Percentiles rank a stretch among this genome's conserved stretches.
These are phyloP conservation scores for Brassica incana DNA, from an alignment of 345 rosid species.

Conservation along the genomic window DNA sequence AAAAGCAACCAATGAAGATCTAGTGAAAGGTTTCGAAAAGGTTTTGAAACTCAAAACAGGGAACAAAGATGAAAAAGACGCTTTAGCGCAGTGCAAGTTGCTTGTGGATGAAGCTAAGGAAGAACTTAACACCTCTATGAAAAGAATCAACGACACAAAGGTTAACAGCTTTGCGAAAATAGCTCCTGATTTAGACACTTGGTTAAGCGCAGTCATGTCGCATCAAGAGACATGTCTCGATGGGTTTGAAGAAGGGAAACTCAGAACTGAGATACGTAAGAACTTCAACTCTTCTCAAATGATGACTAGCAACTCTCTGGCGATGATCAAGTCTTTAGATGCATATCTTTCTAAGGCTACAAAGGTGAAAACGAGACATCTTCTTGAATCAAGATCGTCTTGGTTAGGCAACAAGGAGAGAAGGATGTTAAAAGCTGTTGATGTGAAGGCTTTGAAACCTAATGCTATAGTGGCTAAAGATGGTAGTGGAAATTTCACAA, in stretches of 20 bases:
- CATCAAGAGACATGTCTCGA: conserved; percentile 80
- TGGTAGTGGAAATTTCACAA: conserved; percentile 74
- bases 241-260: conserved; percentile 71
- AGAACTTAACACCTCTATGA: conserved; percentile 47
- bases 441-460: conserved; percentile 45
- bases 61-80: conserved; percentile 49
- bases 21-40: conserved; percentile 42
- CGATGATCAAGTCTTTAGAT: conserved; percentile 50
- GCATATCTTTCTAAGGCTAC: conserved; percentile 28
- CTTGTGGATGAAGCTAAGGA: conserved; percentile 55
- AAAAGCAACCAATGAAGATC: conserved; percentile 46
- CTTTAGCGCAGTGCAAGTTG: conserved; percentile 60
- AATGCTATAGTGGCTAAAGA: conserved; percentile 75
- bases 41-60: conserved; percentile 40
- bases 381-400: conserved; percentile 41
- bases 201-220: conserved; percentile 83
- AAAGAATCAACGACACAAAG: conserved; percentile 33
- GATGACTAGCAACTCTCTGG: conserved; percentile 75
- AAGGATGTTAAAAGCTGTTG: conserved; percentile 51
- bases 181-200: conserved; percentile 50
- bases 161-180: conserved; percentile 23
- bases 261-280: conserved; percentile 53
- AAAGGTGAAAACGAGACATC: conserved; percentile 39
- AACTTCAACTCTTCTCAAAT: conserved; percentile 46
- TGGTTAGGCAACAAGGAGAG: conserved; percentile 69